Percentiles rank a stretch among this genome's conserved stretches.
These are phyloP conservation scores for Epichloe elymi DNA, from an alignment of 2,329 filamentous ascomycete species.

Conservation along the genomic window DNA sequence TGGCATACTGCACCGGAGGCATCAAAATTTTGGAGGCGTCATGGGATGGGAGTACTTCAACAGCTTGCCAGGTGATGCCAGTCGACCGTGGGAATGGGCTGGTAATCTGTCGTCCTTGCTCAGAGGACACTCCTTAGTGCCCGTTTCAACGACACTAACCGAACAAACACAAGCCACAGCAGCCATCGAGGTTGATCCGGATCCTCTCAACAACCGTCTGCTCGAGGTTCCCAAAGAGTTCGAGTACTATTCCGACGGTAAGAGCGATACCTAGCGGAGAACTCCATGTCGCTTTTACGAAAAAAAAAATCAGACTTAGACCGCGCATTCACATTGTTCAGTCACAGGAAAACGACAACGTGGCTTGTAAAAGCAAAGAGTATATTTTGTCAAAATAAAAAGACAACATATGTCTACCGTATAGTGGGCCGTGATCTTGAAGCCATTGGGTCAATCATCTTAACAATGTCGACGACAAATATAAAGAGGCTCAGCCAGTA, in stretches of 20 bases:
- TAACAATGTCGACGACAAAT: slow-evolving; percentile 1
- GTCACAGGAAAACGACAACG: neutral
- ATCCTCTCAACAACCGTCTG: slow-evolving; percentile 6
- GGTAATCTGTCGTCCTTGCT: slow-evolving; percentile 43
- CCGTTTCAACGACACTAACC: neutral
- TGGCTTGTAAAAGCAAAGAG: slow-evolving; percentile 2
- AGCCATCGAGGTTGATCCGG: slow-evolving; percentile 12
- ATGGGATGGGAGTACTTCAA: slow-evolving; percentile 98
- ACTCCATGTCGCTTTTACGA: neutral
- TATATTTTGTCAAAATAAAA: slow-evolving; percentile 5
- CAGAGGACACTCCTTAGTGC: slow-evolving; percentile 17
- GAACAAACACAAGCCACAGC: neutral
- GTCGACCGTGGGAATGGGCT: slow-evolving; percentile 67
- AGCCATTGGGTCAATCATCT: slow-evolving; percentile 6
- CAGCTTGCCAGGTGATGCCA: slow-evolving; percentile 49
- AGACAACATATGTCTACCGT: slow-evolving; percentile 7
- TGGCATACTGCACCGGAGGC: slow-evolving; percentile 29
- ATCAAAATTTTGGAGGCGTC: slow-evolving; percentile 66
- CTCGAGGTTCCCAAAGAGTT: slow-evolving; percentile 11
- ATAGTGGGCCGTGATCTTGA: slow-evolving; percentile 8
- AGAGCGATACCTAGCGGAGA: neutral
- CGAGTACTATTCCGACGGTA: slow-evolving; percentile 13
- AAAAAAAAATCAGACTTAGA: neutral
- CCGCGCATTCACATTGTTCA: neutral
- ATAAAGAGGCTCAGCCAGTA: neutral